phyloP scores from a whole-genome alignment of 2,329 filamentous ascomycete species.

The Colletotrichum paranaense region DNA sequence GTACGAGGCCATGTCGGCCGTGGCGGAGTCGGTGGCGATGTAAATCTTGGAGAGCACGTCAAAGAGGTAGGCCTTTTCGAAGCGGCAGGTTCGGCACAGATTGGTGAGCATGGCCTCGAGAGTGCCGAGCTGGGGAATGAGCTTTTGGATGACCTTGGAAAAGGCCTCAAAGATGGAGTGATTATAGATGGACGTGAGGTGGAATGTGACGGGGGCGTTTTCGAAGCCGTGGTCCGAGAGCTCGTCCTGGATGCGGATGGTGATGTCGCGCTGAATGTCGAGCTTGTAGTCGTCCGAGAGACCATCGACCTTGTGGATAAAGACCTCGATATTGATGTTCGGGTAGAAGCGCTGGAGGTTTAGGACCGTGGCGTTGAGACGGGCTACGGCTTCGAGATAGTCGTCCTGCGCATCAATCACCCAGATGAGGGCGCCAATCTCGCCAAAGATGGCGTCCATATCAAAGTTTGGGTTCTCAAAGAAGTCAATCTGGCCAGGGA shows the following conservation, averaged over 20 bases:
- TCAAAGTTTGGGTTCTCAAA: conserved; percentile 92
- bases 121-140: conserved; percentile 92
- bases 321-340: conserved; percentile 96
- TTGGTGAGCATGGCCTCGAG: conserved; percentile 95
- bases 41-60: conserved; percentile 99
- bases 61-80: conserved; percentile 98
- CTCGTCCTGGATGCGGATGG: conserved; percentile 95
- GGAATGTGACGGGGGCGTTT: conserved; percentile 93
- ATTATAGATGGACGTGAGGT: conserved; percentile 98
- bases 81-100: conserved; percentile 90
- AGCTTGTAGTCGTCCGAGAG: conserved; percentile 96
- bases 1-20: conserved; percentile 94
- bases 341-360: conserved; percentile 90
- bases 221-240: conserved; percentile 93
- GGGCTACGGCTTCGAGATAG: conserved; percentile 89
- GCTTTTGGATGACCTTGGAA: conserved; percentile 97
- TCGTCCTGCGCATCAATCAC: conserved; percentile 99
- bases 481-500: conserved; percentile 90
- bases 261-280: conserved; percentile 96
- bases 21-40: conserved; percentile 93
- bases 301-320: conserved; percentile 99
- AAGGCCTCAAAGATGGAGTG: conserved; percentile 99
- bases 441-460: conserved; percentile 92
- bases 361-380: conserved; percentile 89
- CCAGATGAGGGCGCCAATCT: conserved; percentile 95